phyloP scores from a whole-genome alignment of 176 grass and related monocot genomes.

The barley (Hordeum vulgare) region MorexV3_pseudomolecules_assembly NC_058518.1:327113249-327113748 shows the following conservation, averaged over 20 bases:
- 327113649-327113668: constrained; percentile 34
- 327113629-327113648: constrained; percentile 39
- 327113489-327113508: neutral
- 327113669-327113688: neutral
- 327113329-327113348: neutral
- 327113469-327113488: neutral
- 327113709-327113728: constrained; percentile 75
- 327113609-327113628: constrained; percentile 62
- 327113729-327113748: constrained; percentile 49
- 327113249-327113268: neutral
- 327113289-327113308: neutral
- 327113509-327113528: neutral
- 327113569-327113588: constrained; percentile 60
- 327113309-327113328: neutral
- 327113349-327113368: neutral
- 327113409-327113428: neutral
- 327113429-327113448: neutral
- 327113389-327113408: neutral
- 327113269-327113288: neutral
- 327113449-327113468: neutral
- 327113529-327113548: neutral
- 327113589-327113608: constrained; percentile 41
- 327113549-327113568: neutral
- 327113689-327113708: constrained; percentile 31
- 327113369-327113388: neutral